Percentiles rank a stretch among this genome's conserved stretches.
Evolutionary conservation across 441 rosid species (phyloP).

Genomic region (Mallotus repandus): DNA sequence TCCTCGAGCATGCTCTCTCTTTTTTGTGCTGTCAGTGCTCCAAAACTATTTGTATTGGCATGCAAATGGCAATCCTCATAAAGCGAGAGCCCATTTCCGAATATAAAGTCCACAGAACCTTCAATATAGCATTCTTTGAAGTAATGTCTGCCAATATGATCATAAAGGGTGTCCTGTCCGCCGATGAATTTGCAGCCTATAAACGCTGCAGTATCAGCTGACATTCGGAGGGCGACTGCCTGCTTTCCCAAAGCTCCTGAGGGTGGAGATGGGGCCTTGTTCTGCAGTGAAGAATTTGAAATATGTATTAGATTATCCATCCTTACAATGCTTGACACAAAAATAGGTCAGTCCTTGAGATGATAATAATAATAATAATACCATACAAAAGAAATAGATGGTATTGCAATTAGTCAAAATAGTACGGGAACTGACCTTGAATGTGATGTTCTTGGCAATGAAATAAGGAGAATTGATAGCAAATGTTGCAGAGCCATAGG

Average conservation of each 20-base stretch:
- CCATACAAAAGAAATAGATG: neutral
- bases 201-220: conserved; percentile 53
- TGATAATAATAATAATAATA: no score
- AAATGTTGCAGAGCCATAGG: conserved; percentile 55
- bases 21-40: conserved; percentile 58
- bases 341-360: neutral
- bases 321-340: neutral
- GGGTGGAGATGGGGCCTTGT: conserved; percentile 49
- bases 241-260: conserved; percentile 49
- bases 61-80: conserved; percentile 49
- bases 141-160: conserved; percentile 53
- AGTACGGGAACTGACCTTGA: conserved; percentile 32
- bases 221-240: conserved; percentile 54
- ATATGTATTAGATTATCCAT: neutral
- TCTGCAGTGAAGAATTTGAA: conserved; percentile 23
- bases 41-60: conserved; percentile 39
- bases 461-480: conserved; percentile 55
- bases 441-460: conserved; percentile 48
- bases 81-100: conserved; percentile 51
- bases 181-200: conserved; percentile 43
- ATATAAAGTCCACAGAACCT: conserved; percentile 55
- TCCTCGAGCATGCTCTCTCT: conserved; percentile 50
- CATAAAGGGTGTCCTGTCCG: conserved; percentile 52
- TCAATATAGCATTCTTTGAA: conserved; percentile 47
- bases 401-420: neutral